Evolutionary conservation across 331 rosid species (phyloP), one percentile per base, ranked within the genome.

Genomic region (Pyrus hybrid): DNA sequence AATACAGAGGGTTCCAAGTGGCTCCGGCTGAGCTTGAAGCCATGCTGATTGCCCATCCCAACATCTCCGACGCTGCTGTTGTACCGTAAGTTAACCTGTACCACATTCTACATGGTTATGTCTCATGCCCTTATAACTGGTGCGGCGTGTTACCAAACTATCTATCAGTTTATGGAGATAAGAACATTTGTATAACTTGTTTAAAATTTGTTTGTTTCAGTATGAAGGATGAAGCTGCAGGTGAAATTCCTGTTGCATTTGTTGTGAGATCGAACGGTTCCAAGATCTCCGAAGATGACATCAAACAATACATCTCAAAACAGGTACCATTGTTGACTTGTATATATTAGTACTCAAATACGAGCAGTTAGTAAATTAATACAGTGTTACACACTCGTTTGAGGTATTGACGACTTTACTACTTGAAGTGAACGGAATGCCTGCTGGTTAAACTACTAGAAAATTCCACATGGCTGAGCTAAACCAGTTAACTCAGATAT

Each of bases 1-100:
- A 93, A 75, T 88, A 79, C 90, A 93, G 88, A 83, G 98, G 96
- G 5, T 90, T 81, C 70, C 96, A 90, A 74, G 95, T 93, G 4
- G 90, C 98, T 21, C 98, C 98, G 0, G 98, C 98, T n/a, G 98
- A 93, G 81, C 96, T 93, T 0, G 98, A 93, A 85, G 87, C 96
- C 30, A 11, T 90, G 68, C 77, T 93, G 72, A 77, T 83, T 74
- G 29, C 94, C 23, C 93, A 93, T 33, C 88, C 96, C 8, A 49
- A 85, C 70, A 82, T 93, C 66, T 83, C 89, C 28, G 86, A 88
- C n/a, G 94, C 98, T 8, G 98, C 98, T 2, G 98, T 93, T 54
- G 88, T 93, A 23, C 88, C 93, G 96, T 90, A 88, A 75, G 96
- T 80, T 57, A 4, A 21, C 26, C 41, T 8, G 13, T 54, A 20